These are phyloP conservation scores for Phycomyces nitens DNA, from an alignment of 192 early-diverging fungal genomes.

Conservation along the genomic window DNA sequence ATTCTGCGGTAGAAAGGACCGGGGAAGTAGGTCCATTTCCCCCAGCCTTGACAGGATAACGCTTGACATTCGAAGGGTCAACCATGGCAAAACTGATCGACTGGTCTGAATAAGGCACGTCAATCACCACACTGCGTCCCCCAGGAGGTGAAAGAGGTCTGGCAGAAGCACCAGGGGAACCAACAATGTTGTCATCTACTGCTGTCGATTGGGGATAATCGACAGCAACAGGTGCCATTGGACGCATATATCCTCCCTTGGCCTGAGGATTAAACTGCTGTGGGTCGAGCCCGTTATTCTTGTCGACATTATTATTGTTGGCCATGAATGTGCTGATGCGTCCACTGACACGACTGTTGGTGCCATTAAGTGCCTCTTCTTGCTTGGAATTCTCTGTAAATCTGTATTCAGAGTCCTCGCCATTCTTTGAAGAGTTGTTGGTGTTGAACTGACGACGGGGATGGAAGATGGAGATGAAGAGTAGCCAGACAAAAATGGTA, in stretches of 20 bases:
- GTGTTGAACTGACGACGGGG: slow-evolving; percentile 17
- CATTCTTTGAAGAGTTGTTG: neutral
- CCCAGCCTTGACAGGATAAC: too few relatives aligned
- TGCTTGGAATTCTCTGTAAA: neutral
- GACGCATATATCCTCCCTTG: slow-evolving; percentile 1
- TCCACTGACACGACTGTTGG: neutral
- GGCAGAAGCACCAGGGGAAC: neutral
- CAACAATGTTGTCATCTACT: neutral
- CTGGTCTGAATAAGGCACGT: slow-evolving; percentile 10
- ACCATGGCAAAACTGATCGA: slow-evolving; percentile 17
- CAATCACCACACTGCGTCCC: neutral
- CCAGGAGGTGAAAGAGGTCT: slow-evolving; percentile 15
- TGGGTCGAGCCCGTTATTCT: neutral
- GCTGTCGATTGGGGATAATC: neutral
- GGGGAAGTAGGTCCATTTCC: too few relatives aligned
- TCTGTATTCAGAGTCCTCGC: neutral
- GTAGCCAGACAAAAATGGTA: slow-evolving; percentile 18
- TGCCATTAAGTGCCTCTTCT: neutral
- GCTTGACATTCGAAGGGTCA: neutral
- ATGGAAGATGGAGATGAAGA: slow-evolving; percentile 29
- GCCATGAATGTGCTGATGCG: neutral
- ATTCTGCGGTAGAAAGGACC: too few relatives aligned
- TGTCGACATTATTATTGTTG: neutral
- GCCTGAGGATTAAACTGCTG: neutral
- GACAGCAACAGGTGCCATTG: slow-evolving; percentile 9